A percentile compares a stretch with the other conserved stretches of the same genome.
phyloP scores from a whole-genome alignment of 805 yeast genomes.

The Sugiyamaella floridensis region DNA sequence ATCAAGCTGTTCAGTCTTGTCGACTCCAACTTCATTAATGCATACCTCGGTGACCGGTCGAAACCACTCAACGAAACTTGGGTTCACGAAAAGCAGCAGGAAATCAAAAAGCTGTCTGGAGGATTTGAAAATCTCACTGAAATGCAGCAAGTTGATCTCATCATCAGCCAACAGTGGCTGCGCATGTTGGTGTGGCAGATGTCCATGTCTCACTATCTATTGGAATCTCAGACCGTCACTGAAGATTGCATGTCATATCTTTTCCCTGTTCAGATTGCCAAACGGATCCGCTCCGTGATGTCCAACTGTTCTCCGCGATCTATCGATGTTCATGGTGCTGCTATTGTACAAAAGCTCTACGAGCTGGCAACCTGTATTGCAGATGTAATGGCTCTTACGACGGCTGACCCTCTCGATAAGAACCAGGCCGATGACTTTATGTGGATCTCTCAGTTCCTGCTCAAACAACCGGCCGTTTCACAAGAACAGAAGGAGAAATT shows the following conservation, averaged over 20 bases:
- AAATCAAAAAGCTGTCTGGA: slow-evolving; percentile 2
- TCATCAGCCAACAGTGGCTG: slow-evolving; percentile 16
- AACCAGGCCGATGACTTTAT: slow-evolving; percentile 10
- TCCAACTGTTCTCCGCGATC: slow-evolving; percentile 1
- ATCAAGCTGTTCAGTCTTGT: slow-evolving; percentile 14
- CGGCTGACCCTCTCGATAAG: slow-evolving; percentile 7
- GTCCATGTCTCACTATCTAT: slow-evolving; percentile 11
- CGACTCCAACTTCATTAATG: slow-evolving; percentile 13
- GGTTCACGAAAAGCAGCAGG: slow-evolving; percentile 10
- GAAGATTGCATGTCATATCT: slow-evolving; percentile 11
- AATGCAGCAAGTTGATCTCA: slow-evolving; percentile 14
- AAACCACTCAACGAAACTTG: slow-evolving; percentile 6
- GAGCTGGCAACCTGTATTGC: slow-evolving; percentile 11
- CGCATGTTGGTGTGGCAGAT: slow-evolving; percentile 16
- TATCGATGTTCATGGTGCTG: slow-evolving; percentile 12
- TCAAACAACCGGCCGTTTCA: slow-evolving; percentile 7
- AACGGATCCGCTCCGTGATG: slow-evolving; percentile 5
- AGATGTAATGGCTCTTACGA: slow-evolving; percentile 9
- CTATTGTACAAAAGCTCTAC: slow-evolving; percentile 9
- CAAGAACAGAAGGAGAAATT: slow-evolving; percentile 6
- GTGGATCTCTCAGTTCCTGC: slow-evolving; percentile 12
- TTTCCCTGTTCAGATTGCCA: slow-evolving; percentile 13
- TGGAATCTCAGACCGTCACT: neutral
- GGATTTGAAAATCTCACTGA: slow-evolving; percentile 7
- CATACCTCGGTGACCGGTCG: slow-evolving; percentile 5